These are phyloP conservation scores for Saccharomyces eubayanus DNA, from an alignment of 805 yeast species.

Conservation along the genomic window DNA sequence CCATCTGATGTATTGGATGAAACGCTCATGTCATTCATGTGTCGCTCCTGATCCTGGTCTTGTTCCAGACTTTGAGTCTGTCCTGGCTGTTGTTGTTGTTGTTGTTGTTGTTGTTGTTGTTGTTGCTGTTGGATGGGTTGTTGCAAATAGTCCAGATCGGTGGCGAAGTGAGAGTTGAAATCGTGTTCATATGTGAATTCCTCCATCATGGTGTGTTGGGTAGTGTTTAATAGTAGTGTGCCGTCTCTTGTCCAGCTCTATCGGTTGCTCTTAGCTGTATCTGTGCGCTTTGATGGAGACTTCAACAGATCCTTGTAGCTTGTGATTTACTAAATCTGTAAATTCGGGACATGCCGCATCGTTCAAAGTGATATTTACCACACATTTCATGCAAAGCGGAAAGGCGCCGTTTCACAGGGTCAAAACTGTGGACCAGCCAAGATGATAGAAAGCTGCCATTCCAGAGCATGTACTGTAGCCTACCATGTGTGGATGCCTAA, in stretches of 20 bases:
- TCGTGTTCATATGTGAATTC: neutral
- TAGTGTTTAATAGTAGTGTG: neutral
- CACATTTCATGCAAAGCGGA: neutral
- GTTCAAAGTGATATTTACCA: neutral
- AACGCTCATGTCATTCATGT: neutral
- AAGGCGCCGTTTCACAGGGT: neutral
- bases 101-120: neutral
- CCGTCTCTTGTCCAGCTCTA: neutral
- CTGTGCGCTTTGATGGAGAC: neutral
- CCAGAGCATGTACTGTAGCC: neutral
- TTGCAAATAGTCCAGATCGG: slow-evolving; percentile 1
- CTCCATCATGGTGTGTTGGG: neutral
- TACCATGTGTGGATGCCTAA: neutral
- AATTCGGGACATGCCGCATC: neutral
- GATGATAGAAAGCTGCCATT: neutral
- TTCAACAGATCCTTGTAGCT: neutral
- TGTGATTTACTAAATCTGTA: neutral
- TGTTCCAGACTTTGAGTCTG: neutral
- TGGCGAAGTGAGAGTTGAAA: neutral
- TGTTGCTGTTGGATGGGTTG: neutral
- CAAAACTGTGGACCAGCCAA: neutral
- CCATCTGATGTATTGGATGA: neutral
- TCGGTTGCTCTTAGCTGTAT: neutral
- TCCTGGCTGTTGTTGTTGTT: neutral
- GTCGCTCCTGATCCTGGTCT: neutral